Base-by-base conservation (phyloP, 2,329 filamentous ascomycete species). In the Penicillium rolfsii region DNA sequence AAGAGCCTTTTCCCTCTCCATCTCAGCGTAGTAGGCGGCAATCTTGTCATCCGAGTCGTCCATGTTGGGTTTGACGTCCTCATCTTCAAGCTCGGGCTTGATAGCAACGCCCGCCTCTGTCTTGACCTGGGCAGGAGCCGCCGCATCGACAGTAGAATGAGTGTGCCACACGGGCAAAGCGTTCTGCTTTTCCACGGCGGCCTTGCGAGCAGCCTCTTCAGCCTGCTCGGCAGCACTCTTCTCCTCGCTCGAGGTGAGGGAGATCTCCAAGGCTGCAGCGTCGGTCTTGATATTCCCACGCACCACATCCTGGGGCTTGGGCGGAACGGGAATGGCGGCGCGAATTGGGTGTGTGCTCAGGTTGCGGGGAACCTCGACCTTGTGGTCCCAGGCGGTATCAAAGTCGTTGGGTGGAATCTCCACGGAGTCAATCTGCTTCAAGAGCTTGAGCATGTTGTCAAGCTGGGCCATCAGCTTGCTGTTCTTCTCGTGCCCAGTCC, bases 121-220 rank as follows among this genome's bases (percentile, higher is more conserved):
- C 63, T 77, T 77, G 52, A 68, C 41, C 26, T 68, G 63, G 12
- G 68, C 67, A 30, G 67, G 54, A 33, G 70, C 67, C 5, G 58
- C 62, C 2, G 70, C 70, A 40, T 76, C 74, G 35, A 83, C 80
- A 0, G 81, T 83, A 43, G 80, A 82, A 53, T 81, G 78, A 7
- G 81, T 83, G 64, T 83, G 80, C 82, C 82, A 84, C 16, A 81
- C 79, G 0, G 82, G 82, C 9, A 84, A 73, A 5, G 79, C 78
- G 53, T 84, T 84, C 66, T 83, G 81, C 60, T 82, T 81, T 61
- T 82, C 81, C 46, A 83, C 69, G 2, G 77, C 78, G 3, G 80
- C 78, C 64, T 81, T 82, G 59, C 79, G 78, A 41, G 79, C 76
- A 28, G 77, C 76, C 64, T 82, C 80, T 45, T 79, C 80, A 1